Percentiles rank a stretch among this genome's conserved stretches.
Evolutionary conservation across 2,329 filamentous ascomycete genomes (phyloP).

Genomic region (Rhexocercosporidium sp.): DNA sequence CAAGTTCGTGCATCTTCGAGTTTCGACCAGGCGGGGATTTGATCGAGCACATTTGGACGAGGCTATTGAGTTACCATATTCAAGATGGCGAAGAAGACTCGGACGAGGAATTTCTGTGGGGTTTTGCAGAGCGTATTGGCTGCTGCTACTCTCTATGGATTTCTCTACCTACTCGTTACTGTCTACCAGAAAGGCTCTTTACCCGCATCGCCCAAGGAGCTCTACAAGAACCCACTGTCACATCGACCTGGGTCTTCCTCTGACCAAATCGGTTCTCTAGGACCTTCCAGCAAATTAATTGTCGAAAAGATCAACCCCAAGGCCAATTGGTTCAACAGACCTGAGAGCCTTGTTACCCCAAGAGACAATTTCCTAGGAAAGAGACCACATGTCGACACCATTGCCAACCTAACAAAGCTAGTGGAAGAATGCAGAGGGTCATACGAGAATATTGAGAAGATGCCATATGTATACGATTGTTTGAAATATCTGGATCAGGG

Average conservation of each 20-base stretch:
- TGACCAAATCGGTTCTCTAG: constrained; percentile 16
- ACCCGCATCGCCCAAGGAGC: constrained; percentile 36
- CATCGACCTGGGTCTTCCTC: constrained; percentile 27
- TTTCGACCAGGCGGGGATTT: neutral
- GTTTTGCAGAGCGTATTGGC: constrained; percentile 40
- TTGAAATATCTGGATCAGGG: constrained; percentile 54
- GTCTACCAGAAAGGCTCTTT: constrained; percentile 37
- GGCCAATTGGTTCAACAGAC: constrained; percentile 59
- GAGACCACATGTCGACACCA: constrained; percentile 56
- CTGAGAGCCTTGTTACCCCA: constrained; percentile 53
- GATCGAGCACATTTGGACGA: neutral
- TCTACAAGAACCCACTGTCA: constrained; percentile 32
- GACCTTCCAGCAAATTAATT: constrained; percentile 33
- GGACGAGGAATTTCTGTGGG: constrained; percentile 33
- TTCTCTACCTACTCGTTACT: constrained; percentile 37
- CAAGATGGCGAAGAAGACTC: constrained; percentile 40
- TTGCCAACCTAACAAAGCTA: constrained; percentile 56
- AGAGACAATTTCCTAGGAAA: constrained; percentile 58
- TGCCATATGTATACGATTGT: constrained; percentile 58
- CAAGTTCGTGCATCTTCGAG: neutral
- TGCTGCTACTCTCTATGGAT: constrained; percentile 36
- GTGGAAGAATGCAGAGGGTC: constrained; percentile 59
- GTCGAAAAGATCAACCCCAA: constrained; percentile 54
- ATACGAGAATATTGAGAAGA: constrained; percentile 57
- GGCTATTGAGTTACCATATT: neutral